Conservation (phyloP, 2,329 filamentous ascomycete genomes). For the Nemania abortiva region DNA sequence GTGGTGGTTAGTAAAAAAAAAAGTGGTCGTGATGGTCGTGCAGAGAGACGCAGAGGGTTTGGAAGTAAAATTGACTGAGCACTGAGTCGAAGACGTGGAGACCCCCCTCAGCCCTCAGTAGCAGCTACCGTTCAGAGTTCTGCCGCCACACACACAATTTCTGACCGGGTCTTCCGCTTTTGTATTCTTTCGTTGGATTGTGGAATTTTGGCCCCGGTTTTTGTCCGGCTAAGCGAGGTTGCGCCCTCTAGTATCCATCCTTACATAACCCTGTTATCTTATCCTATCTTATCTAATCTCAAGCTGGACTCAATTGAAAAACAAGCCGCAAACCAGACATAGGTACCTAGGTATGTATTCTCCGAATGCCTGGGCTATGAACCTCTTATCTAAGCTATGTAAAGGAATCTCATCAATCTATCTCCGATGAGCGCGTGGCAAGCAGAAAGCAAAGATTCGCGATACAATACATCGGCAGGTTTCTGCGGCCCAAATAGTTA, state of each 20-base stretch:
- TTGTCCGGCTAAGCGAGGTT: conserved; percentile 50
- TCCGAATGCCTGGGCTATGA: too few relatives aligned
- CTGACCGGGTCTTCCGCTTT: conserved; percentile 27
- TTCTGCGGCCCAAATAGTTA: too few relatives aligned
- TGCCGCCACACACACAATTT: conserved; percentile 33
- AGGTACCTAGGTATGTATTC: conserved; percentile 1
- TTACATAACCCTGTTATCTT: conserved; percentile 45
- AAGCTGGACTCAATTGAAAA: too few relatives aligned
- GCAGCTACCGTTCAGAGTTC: not conserved
- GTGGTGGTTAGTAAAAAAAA: conserved; percentile 49
- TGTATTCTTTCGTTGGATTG: conserved; percentile 31
- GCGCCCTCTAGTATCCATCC: conserved; percentile 39
- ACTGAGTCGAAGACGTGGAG: conserved; percentile 20
- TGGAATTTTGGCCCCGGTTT: conserved; percentile 45
- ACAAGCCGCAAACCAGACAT: too few relatives aligned
- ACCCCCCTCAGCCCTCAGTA: conserved; percentile 26
- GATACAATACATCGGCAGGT: too few relatives aligned
- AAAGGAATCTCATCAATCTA: too few relatives aligned
- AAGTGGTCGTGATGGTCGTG: conserved; percentile 40
- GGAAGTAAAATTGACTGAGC: conserved; percentile 42
- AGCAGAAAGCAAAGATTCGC: too few relatives aligned
- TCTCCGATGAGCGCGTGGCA: too few relatives aligned
- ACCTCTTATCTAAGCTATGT: too few relatives aligned
- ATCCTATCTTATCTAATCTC: too few relatives aligned
- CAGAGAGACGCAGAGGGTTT: conserved; percentile 42